Conservation (phyloP, 2,329 filamentous ascomycete genomes). For the Penicillium expansum region DNA sequence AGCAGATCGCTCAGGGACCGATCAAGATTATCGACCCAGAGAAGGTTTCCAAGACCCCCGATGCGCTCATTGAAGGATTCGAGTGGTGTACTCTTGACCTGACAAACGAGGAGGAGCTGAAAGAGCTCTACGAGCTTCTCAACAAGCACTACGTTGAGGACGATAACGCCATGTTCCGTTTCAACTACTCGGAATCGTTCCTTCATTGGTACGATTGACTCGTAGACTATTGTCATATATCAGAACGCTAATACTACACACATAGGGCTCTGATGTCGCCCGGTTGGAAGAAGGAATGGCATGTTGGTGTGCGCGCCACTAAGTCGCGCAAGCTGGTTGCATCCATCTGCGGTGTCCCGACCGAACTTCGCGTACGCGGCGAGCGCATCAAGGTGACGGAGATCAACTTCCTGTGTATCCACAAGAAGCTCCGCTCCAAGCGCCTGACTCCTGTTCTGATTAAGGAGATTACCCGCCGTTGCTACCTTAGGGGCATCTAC, state of each 20-base stretch:
- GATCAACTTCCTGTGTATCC: constrained; percentile 97
- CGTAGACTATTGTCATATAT: not conserved
- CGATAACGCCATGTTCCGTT: constrained; percentile 93
- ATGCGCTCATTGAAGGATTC: constrained; percentile 74
- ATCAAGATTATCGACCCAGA: constrained; percentile 77
- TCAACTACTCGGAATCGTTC: constrained; percentile 89
- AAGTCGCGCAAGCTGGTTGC: constrained; percentile 85
- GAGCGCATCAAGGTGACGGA: constrained; percentile 76
- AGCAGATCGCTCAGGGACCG: constrained; percentile 69
- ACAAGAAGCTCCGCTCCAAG: constrained; percentile 95
- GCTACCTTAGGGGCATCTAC: constrained; percentile 81
- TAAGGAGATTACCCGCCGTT: constrained; percentile 93
- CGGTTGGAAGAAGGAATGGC: constrained; percentile 91
- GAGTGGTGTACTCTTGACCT: constrained; percentile 94
- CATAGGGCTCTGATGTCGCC: constrained; percentile 86
- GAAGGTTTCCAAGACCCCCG: constrained; percentile 73
- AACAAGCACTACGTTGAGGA: constrained; percentile 97
- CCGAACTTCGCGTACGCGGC: constrained; percentile 74
- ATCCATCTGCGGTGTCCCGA: constrained; percentile 91
- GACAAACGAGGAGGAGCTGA: constrained; percentile 69
- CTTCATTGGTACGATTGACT: constrained; percentile 68
- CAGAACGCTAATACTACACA: not conserved
- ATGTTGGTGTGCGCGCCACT: constrained; percentile 84
- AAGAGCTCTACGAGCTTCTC: constrained; percentile 88
- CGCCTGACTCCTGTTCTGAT: constrained; percentile 90